Percentiles rank a stretch among this genome's conserved stretches.
Conservation (phyloP, 345 rosid species). For the Anacardium occidentale region DNA sequence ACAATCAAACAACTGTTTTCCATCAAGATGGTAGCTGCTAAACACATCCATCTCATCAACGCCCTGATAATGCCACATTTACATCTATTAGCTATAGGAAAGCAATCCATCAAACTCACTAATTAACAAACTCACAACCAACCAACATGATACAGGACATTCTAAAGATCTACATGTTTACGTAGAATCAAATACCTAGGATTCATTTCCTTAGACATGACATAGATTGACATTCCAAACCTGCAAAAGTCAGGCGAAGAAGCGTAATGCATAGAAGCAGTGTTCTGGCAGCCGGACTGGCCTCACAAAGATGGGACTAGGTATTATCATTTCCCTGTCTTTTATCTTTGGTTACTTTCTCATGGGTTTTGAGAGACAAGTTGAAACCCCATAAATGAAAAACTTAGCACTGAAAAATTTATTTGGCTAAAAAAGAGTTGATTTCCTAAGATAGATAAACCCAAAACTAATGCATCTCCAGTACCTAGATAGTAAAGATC, state of each 20-base stretch:
- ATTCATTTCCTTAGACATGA: background rate
- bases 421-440: background rate
- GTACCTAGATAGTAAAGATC: background rate
- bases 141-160: no score
- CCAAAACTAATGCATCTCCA: background rate
- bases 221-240: background rate
- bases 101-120: constrained; percentile 1
- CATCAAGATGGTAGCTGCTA: constrained; percentile 34
- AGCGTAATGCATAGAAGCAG: background rate
- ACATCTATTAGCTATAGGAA: constrained; percentile 4
- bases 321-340: background rate
- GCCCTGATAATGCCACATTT: constrained; percentile 38
- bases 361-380: background rate
- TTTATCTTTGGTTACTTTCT: background rate
- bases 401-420: background rate
- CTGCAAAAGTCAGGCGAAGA: background rate
- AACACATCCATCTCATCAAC: constrained; percentile 48
- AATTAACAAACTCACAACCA: background rate
- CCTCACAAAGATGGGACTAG: background rate
- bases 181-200: no score
- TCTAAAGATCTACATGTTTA: no score
- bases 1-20: constrained; percentile 29
- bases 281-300: background rate
- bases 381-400: background rate
- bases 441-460: background rate